Base-by-base conservation (phyloP, 306 rosid species). In the Inga laurina region DNA sequence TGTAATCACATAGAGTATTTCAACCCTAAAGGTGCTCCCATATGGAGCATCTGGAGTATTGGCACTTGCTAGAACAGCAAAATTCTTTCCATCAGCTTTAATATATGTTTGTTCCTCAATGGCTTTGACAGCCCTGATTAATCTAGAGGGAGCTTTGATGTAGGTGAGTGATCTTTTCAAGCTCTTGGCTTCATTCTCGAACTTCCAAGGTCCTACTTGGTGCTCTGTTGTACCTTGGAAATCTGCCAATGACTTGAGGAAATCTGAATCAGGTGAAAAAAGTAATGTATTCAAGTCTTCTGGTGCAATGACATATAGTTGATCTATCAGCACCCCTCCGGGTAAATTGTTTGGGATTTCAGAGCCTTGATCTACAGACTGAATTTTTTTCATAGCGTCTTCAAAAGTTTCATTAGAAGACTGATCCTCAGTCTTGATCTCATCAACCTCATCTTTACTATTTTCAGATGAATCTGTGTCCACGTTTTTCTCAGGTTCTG, bases 51-150 rank as follows among this genome's bases (percentile, higher is more conserved):
- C 99, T 3, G 99, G 97, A 82, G 94, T 94, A 89, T 89, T 94
- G 64, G 91, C 94, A 46, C 71, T 88, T 12, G 90, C 57, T 44
- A 92, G 76, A 84, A 97, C 88, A 18, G 95, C 92, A 66, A 90
- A 97, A 84, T 89, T 89, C 80, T 91, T 91, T 71, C 97, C 99
- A 68, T 97, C 99, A 15, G 97, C 99, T 92, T 90, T 94, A 78
- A 97, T 81, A 81, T 92, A 97, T 6, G 88, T 86, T 35, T 97
- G 97, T 21, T 97, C 98, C 91, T 97, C 99, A 52, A 67, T 86
- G 80, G 86, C 99, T 85, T 91, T 97, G 81, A 87, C 83, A 22
- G 98, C 99, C 89, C 91, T 97, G 79, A 94, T 54, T 82, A 97
- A 76, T 78, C 90, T 97, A 77, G 88, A 86, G 46, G 99, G 89